phyloP scores from a whole-genome alignment of 768 basidiomycete genomes.

The Hebeloma cylindrosporum region DNA sequence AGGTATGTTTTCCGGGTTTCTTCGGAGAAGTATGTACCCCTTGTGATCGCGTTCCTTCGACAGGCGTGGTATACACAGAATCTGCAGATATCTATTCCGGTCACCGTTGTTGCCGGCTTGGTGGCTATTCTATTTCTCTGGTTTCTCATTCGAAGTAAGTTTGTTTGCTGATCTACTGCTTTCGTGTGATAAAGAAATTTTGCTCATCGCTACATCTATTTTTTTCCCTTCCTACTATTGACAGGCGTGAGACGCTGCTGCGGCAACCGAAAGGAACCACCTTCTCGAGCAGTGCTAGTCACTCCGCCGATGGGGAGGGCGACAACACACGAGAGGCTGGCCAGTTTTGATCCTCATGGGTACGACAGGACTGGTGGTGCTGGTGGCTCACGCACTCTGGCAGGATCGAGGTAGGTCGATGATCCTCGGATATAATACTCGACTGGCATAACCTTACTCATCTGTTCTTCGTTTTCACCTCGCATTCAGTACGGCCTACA shows the following conservation, averaged over 20 bases:
- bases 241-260: constrained; percentile 38
- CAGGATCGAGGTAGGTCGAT: constrained; percentile 27
- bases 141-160: constrained; percentile 45
- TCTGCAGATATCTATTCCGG: constrained; percentile 76
- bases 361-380: constrained; percentile 9
- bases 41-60: constrained; percentile 9
- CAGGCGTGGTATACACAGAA: constrained; percentile 78
- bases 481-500: constrained; percentile 27
- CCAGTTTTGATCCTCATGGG: constrained; percentile 23
- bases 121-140: constrained; percentile 59
- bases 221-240: constrained; percentile 14
- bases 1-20: constrained; percentile 37
- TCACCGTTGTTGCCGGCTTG: constrained; percentile 70
- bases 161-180: constrained; percentile 6
- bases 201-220: constrained; percentile 6
- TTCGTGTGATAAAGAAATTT: constrained; percentile 6
- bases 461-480: constrained; percentile 6
- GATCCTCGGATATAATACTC: constrained; percentile 22
- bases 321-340: constrained; percentile 25
- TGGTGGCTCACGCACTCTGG: constrained; percentile 14
- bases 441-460: constrained; percentile 2
- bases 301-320: constrained; percentile 15
- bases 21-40: constrained; percentile 7
- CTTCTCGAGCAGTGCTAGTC: constrained; percentile 18
- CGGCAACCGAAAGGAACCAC: constrained; percentile 21